A percentile compares a stretch with the other conserved stretches of the same genome.
Conservation (phyloP, 2,329 filamentous ascomycete species). For the Salinomyces thailandicus region DNA sequence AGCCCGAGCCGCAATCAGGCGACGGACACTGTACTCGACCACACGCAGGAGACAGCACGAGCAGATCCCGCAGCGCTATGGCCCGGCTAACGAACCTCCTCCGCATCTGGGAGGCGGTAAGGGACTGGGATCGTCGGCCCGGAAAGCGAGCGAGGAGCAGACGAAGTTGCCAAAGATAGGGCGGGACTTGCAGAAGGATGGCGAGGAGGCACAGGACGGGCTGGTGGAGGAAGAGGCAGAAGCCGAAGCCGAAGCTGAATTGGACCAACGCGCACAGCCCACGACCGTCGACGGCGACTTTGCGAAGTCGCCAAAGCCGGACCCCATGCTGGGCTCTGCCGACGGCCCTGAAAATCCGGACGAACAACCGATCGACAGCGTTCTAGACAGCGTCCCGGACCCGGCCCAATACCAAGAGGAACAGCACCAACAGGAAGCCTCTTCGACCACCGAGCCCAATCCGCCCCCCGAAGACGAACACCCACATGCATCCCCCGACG, state of each 20-base stretch:
- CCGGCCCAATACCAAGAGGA: conserved; percentile 9
- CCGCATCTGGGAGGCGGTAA: conserved; percentile 27
- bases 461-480: conserved; percentile 19
- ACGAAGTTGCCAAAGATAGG: conserved; percentile 23
- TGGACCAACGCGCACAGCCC: conserved; percentile 8
- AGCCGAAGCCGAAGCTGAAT: conserved; percentile 5
- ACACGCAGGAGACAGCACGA: conserved; percentile 23
- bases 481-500: conserved; percentile 14
- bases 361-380: conserved; percentile 17
- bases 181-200: conserved; percentile 20
- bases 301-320: conserved; percentile 1
- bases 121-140: conserved; percentile 11
- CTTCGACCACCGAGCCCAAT: neutral
- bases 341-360: conserved; percentile 8
- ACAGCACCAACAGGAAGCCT: conserved; percentile 11
- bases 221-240: conserved; percentile 7
- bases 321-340: conserved; percentile 16
- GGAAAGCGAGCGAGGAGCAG: conserved; percentile 6
- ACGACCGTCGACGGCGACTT: conserved; percentile 11
- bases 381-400: conserved; percentile 22
- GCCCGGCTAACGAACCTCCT: conserved; percentile 37
- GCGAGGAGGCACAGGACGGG: conserved; percentile 17
- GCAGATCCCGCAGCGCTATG: conserved; percentile 32
- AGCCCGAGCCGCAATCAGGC: conserved; percentile 15
- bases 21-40: conserved; percentile 25